These are phyloP conservation scores for Wallacemonas sp. DNA, from an alignment of 208 protist species.

Conservation along the genomic window DNA sequence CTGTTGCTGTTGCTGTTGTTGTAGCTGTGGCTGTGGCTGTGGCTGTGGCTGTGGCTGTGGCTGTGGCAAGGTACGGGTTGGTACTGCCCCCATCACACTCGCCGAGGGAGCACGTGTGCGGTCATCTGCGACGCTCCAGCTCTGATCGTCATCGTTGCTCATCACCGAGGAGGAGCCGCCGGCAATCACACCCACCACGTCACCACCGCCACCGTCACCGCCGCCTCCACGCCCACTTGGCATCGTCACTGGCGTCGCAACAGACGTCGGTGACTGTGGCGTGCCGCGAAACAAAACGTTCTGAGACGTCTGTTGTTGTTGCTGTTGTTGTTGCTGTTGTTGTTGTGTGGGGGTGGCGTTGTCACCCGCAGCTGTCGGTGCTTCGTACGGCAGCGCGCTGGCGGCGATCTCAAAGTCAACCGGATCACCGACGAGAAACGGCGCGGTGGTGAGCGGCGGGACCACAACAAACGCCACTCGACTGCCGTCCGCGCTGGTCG, in stretches of 20 bases:
- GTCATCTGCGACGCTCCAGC: too few species aligned
- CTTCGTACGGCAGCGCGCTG: slow-evolving; percentile 31
- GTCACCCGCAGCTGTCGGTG: too few species aligned
- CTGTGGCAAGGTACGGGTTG: too few species aligned
- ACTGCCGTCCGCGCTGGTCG: slow-evolving; percentile 12
- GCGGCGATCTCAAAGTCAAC: slow-evolving; percentile 57
- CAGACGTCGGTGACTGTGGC: slow-evolving; percentile 21
- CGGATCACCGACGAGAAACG: slow-evolving; percentile 58
- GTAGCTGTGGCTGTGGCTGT: not conserved
- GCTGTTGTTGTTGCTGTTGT: not conserved
- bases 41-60: slow-evolving; percentile 17
- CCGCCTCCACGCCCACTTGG: slow-evolving; percentile 24
- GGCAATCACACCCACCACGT: too few species aligned
- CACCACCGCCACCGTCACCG: slow-evolving; percentile 25
- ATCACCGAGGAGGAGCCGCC: too few species aligned
- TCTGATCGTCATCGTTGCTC: too few species aligned
- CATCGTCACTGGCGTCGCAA: slow-evolving; percentile 19
- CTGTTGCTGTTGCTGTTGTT: not conserved
- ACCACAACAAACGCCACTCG: slow-evolving; percentile 52
- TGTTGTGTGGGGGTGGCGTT: too few species aligned
- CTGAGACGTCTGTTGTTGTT: not conserved
- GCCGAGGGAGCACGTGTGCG: too few species aligned
- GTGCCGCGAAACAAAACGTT: too few species aligned
- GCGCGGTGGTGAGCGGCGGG: slow-evolving; percentile 56
- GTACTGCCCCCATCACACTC: too few species aligned